Conservation (phyloP, 2,329 filamentous ascomycete genomes). For the Cryphonectria nitschkei region DNA sequence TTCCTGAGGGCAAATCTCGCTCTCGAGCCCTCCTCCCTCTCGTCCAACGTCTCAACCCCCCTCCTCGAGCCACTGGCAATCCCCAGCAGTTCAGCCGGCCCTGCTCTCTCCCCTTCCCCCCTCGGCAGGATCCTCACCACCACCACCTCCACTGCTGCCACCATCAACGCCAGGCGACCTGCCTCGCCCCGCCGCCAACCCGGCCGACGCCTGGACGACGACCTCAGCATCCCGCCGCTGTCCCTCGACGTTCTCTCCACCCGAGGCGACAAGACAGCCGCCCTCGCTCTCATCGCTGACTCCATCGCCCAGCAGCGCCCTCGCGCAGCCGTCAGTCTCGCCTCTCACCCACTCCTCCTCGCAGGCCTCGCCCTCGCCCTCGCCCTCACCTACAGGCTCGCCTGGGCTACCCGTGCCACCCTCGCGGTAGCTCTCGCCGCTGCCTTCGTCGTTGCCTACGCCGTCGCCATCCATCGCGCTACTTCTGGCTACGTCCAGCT, state of each 20-base stretch:
- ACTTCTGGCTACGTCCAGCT: conserved; percentile 64
- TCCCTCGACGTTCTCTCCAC: conserved; percentile 60
- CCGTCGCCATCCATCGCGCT: conserved; percentile 63
- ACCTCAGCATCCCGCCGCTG: conserved; percentile 58
- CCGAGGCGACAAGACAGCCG: conserved; percentile 65
- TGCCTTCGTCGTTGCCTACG: conserved; percentile 64
- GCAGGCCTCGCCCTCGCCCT: conserved; percentile 50
- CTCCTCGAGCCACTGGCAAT: conserved; percentile 54
- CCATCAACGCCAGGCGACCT: conserved; percentile 38
- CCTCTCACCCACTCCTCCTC: conserved; percentile 64
- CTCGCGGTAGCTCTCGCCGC: conserved; percentile 61
- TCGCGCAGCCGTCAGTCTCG: conserved; percentile 63
- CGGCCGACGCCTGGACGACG: conserved; percentile 44
- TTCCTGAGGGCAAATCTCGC: conserved; percentile 81
- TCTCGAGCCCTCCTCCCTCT: conserved; percentile 63
- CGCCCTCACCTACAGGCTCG: conserved; percentile 49
- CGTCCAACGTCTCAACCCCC: conserved; percentile 68
- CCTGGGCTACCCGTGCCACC: conserved; percentile 43
- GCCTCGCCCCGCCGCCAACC: conserved; percentile 36
- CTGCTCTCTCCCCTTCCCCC: conserved; percentile 43
- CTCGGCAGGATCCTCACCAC: conserved; percentile 35
- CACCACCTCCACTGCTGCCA: not conserved
- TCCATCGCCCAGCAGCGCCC: conserved; percentile 83
- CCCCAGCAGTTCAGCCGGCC: conserved; percentile 33
- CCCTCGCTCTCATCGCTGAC: conserved; percentile 76